Percentiles rank a stretch among this genome's conserved stretches.
Conservation (phyloP, 345 rosid species). For the Hypericum androsaemum region DNA sequence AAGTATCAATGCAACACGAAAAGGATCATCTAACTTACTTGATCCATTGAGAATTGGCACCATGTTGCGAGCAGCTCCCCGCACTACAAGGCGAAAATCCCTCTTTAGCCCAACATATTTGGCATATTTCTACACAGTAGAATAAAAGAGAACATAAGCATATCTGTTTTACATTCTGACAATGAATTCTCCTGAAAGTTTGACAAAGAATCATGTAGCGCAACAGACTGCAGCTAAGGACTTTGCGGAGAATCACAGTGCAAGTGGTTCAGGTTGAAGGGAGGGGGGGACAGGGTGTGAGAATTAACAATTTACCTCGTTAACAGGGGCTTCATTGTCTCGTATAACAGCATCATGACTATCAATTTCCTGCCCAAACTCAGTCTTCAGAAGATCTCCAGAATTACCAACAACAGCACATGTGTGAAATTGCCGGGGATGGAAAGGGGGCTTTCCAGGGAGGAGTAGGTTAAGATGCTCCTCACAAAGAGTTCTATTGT, state of each 20-base stretch:
- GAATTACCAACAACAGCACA: slow-evolving; percentile 98
- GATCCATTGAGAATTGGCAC: slow-evolving; percentile 71
- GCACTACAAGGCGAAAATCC: slow-evolving; percentile 88
- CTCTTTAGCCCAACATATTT: slow-evolving; percentile 85
- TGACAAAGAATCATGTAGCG: too few relatives aligned
- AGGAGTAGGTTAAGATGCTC: slow-evolving; percentile 73
- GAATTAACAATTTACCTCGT: slow-evolving; percentile 34
- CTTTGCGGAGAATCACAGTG: too few relatives aligned
- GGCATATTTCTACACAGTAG: slow-evolving; percentile 59
- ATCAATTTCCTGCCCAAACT: slow-evolving; percentile 86
- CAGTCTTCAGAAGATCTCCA: slow-evolving; percentile 79
- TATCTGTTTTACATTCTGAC: too few relatives aligned
- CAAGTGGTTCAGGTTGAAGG: too few relatives aligned
- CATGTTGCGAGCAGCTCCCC: slow-evolving; percentile 98
- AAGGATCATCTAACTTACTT: slow-evolving; percentile 31
- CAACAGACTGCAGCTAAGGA: too few relatives aligned
- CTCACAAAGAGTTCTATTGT: slow-evolving; percentile 74
- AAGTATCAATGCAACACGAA: background rate
- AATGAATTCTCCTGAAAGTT: too few relatives aligned
- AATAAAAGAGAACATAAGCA: slow-evolving; percentile 19
- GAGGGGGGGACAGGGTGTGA: too few relatives aligned
- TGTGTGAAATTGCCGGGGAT: slow-evolving; percentile 60
- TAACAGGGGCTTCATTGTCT: slow-evolving; percentile 96
- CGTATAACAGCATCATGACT: slow-evolving; percentile 87
- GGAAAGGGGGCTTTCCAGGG: slow-evolving; percentile 84